Conservation (phyloP, 2,329 filamentous ascomycete species). For the Fusarium piperis region DNA sequence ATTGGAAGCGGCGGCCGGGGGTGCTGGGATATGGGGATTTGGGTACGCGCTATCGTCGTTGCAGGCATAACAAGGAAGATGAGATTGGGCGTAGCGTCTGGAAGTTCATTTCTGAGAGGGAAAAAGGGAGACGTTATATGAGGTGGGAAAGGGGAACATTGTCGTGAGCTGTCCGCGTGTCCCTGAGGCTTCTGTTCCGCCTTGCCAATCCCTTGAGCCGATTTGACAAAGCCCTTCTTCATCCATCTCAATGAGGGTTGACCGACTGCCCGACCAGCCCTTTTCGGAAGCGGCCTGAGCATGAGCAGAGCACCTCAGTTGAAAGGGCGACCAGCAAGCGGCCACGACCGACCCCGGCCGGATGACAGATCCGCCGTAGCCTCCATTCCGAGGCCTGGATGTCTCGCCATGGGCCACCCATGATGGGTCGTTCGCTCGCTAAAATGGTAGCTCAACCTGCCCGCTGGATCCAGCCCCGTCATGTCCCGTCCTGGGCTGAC, state of each 20-base stretch:
- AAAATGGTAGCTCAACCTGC: slow-evolving; percentile 43
- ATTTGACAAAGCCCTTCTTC: not conserved
- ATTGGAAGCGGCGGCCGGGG: slow-evolving; percentile 38
- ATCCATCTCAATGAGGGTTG: not conserved
- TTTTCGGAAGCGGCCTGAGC: slow-evolving; percentile 28
- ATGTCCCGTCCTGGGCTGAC: slow-evolving; percentile 39
- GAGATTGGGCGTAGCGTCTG: slow-evolving; percentile 37
- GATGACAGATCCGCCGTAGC: slow-evolving; percentile 41
- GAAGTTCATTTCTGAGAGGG: slow-evolving; percentile 28
- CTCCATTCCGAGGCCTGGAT: slow-evolving; percentile 40
- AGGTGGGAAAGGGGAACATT: slow-evolving; percentile 17
- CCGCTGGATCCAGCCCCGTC: slow-evolving; percentile 43
- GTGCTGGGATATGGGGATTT: slow-evolving; percentile 30
- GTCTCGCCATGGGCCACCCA: slow-evolving; percentile 36
- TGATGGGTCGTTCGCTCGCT: slow-evolving; percentile 40
- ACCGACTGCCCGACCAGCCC: slow-evolving; percentile 16
- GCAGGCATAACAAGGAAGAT: slow-evolving; percentile 36
- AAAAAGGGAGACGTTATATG: slow-evolving; percentile 20
- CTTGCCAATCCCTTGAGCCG: not conserved
- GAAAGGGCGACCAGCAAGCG: slow-evolving; percentile 28
- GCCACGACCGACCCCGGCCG: slow-evolving; percentile 29
- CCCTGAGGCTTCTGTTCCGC: not conserved
- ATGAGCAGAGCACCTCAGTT: slow-evolving; percentile 9
- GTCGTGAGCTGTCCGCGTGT: not conserved
- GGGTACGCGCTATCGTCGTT: slow-evolving; percentile 40